Percentiles rank a stretch among this genome's conserved stretches.
These are phyloP conservation scores for Emergomyces orientalis DNA, from an alignment of 2,329 filamentous ascomycete genomes.

Conservation along the genomic window DNA sequence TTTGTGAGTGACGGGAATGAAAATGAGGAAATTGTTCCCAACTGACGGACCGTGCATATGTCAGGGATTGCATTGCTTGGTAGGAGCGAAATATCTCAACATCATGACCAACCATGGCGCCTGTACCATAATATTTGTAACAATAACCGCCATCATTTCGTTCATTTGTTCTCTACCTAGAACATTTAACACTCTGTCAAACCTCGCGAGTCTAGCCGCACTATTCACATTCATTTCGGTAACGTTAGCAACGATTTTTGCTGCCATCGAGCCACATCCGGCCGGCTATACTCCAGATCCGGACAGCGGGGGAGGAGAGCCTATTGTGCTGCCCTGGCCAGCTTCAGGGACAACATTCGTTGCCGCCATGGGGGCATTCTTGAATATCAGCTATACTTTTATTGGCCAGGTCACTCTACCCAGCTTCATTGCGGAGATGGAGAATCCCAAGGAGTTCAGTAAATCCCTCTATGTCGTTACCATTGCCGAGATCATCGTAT, in stretches of 20 bases:
- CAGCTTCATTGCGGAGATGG: constrained; percentile 95
- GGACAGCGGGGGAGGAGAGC: constrained; percentile 46
- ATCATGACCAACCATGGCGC: constrained; percentile 66
- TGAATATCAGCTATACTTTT: constrained; percentile 95
- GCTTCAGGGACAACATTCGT: constrained; percentile 67
- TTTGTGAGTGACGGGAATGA: neutral
- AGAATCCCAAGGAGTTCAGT: constrained; percentile 68
- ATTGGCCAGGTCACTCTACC: constrained; percentile 92
- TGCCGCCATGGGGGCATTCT: constrained; percentile 71
- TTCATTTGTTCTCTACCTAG: constrained; percentile 73
- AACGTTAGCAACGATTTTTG: constrained; percentile 71
- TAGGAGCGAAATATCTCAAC: constrained; percentile 80
- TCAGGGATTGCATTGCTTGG: constrained; percentile 59
- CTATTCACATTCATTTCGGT: constrained; percentile 87
- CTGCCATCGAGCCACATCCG: constrained; percentile 65
- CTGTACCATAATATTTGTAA: constrained; percentile 72
- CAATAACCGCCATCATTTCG: constrained; percentile 64
- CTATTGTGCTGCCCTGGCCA: constrained; percentile 60
- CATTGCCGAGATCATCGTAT: constrained; percentile 76
- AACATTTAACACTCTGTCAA: constrained; percentile 72
- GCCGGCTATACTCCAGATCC: constrained; percentile 51
- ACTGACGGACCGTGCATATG: neutral
- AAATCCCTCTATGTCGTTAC: constrained; percentile 89
- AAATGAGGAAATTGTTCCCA: neutral
- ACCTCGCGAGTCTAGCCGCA: constrained; percentile 68